Evolutionary conservation across 2,329 filamentous ascomycete species (phyloP), one percentile per base, ranked within the genome.

Genomic region (Cyphellophora europaea): DNA sequence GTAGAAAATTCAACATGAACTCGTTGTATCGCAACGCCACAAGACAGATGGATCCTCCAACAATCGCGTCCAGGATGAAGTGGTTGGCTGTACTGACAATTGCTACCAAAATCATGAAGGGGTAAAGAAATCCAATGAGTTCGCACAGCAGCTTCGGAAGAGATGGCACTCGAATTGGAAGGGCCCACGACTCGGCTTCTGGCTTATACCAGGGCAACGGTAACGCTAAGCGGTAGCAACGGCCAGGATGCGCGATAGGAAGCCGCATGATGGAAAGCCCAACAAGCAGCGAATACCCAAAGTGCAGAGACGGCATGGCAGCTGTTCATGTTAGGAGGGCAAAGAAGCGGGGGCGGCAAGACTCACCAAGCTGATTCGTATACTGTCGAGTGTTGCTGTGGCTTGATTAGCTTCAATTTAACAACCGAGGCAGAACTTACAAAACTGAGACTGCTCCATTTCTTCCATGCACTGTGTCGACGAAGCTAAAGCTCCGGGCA

Each of bases 51-150:
- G 62, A 54, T 2, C 62, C 63, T 10, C 69, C 69, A 5, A 69
- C 61, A 11, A 65, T 49, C 1, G 70, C 70, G 47, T 74, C 71
- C 38, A 73, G 58, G 56, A 65, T 72, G 53, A 72, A 74, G 49
- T 74, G 71, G 44, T 74, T 74, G n/a, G 71, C 71, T 2, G 70
- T 74, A 14, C 69, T 67, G 4, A 74, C 66, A 41, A 74, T 74
- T 4, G 65, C 64, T 3, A 59, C 57, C 13, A 72, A 50, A 16
- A 73, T 66, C 29, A 69, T 57, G 8, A 57, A 37, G 5, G 69
- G 67, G 46, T 73, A 72, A 16, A 54, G 54, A 12, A 71, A 43
- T 4, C 65, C 68, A 10, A 69, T 35, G 3, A 65, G 43, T n/a
- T n/a, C n/a, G n/a, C n/a, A n/a, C n/a, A n/a, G n/a, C n/a, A n/a